These are phyloP conservation scores for Cryptococcus sp. DNA, from an alignment of 1,284 basidiomycete genomes.

Conservation along the genomic window DNA sequence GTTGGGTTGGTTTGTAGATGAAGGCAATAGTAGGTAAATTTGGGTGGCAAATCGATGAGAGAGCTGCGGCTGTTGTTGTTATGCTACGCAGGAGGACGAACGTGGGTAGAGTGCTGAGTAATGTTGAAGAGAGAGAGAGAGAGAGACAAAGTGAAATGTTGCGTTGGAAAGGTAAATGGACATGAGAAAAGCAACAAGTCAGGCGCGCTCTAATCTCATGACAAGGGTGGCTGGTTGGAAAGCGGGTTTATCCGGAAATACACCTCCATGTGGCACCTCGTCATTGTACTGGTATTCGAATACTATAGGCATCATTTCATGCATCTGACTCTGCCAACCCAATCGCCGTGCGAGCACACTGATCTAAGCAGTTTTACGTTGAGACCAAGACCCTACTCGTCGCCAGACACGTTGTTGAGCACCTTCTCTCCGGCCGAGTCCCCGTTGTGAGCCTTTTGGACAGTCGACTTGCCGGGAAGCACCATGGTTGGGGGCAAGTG, in stretches of 20 bases:
- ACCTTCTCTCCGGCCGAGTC: constrained; percentile 25
- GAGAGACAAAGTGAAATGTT: too few species aligned
- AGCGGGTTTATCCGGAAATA: neutral
- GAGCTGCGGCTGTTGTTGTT: constrained; percentile 1
- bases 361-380: too few species aligned
- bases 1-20: neutral
- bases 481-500: constrained; percentile 79
- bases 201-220: constrained; percentile 7
- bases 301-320: too few species aligned
- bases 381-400: constrained; percentile 28
- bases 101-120: neutral
- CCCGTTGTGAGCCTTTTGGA: constrained; percentile 13
- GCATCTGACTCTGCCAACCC: too few species aligned
- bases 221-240: constrained; percentile 5
- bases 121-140: neutral
- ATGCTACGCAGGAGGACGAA: neutral
- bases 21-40: neutral
- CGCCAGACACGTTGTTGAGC: constrained; percentile 36
- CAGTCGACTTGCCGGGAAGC: constrained; percentile 42
- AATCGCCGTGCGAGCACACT: too few species aligned
- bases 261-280: too few species aligned
- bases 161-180: neutral
- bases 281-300: too few species aligned
- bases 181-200: neutral
- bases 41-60: neutral